These are phyloP conservation scores for Russula ochroleuca DNA, from an alignment of 768 basidiomycete species.

Conservation along the genomic window DNA sequence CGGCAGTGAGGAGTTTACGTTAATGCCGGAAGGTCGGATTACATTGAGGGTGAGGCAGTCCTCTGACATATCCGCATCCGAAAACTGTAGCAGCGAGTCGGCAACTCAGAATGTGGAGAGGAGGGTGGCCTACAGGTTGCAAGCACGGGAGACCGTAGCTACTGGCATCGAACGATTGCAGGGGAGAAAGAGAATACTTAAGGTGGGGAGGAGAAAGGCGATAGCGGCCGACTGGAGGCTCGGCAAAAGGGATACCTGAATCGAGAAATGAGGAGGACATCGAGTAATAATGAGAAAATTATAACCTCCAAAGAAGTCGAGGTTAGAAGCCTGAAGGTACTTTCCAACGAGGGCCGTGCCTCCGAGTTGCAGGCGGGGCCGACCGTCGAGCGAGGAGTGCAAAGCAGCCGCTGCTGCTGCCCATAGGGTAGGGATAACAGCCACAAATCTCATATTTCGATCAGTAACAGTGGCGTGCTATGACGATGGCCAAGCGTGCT, in stretches of 20 bases:
- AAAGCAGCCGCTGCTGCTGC: background rate
- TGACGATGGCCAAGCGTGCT: conserved; percentile 11
- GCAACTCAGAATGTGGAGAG: background rate
- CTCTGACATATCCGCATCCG: conserved; percentile 35
- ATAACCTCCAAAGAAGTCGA: conserved; percentile 36
- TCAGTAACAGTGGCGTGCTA: too few species aligned
- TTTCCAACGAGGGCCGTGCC: conserved; percentile 30
- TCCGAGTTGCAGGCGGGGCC: conserved; percentile 25
- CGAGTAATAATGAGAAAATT: background rate
- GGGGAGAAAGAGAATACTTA: conserved; percentile 24
- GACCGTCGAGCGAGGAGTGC: too few species aligned
- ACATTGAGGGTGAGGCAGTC: conserved; percentile 50
- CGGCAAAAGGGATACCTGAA: conserved; percentile 37
- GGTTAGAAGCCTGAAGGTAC: conserved; percentile 18
- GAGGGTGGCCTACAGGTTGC: conserved; percentile 27
- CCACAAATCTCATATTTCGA: too few species aligned
- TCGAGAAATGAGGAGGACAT: background rate
- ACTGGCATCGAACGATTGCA: conserved; percentile 33
- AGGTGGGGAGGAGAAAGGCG: conserved; percentile 33
- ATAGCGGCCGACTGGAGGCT: conserved; percentile 33
- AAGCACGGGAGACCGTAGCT: conserved; percentile 33
- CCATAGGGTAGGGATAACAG: background rate
- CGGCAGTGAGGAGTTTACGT: conserved; percentile 34
- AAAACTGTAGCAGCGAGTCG: background rate
- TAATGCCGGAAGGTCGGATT: conserved; percentile 38